Conservation (phyloP, 2,329 filamentous ascomycete species). For the Dactylonectria macrodidyma region DNA sequence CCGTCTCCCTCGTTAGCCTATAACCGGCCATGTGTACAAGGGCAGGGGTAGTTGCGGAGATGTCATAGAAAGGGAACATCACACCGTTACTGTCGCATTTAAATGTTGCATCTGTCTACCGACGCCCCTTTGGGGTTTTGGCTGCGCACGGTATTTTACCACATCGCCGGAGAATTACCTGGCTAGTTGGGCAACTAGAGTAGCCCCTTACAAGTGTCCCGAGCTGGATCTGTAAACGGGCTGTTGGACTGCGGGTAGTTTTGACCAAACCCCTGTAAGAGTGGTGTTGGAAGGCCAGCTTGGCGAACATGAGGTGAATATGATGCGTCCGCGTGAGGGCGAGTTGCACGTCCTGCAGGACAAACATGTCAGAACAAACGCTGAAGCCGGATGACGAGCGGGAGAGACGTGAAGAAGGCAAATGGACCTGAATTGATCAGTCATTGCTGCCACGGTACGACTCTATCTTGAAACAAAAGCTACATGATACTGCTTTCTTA, state of each 20-base stretch:
- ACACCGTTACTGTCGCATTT: neutral
- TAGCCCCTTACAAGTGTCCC: neutral
- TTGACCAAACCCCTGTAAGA: neutral
- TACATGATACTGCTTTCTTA: too few relatives aligned
- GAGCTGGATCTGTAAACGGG: neutral
- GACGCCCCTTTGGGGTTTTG: neutral
- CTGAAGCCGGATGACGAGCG: too few relatives aligned
- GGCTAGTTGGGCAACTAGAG: neutral
- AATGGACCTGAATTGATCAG: too few relatives aligned
- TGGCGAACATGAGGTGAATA: neutral
- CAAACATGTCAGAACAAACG: too few relatives aligned
- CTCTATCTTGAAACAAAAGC: too few relatives aligned
- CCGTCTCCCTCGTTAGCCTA: neutral
- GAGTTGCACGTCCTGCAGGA: neutral
- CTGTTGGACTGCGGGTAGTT: neutral
- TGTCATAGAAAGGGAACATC: slow-evolving; percentile 1
- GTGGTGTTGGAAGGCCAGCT: neutral
- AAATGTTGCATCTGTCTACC: neutral
- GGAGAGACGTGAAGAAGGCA: too few relatives aligned
- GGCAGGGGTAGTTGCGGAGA: neutral
- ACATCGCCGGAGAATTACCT: neutral
- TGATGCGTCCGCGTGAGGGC: neutral
- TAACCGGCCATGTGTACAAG: neutral
- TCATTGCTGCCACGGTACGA: too few relatives aligned
- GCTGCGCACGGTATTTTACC: neutral